Evolutionary conservation across 2,329 filamentous ascomycete genomes (phyloP), one percentile per base, ranked within the genome.

Genomic region (Coleophoma cylindrospora): DNA sequence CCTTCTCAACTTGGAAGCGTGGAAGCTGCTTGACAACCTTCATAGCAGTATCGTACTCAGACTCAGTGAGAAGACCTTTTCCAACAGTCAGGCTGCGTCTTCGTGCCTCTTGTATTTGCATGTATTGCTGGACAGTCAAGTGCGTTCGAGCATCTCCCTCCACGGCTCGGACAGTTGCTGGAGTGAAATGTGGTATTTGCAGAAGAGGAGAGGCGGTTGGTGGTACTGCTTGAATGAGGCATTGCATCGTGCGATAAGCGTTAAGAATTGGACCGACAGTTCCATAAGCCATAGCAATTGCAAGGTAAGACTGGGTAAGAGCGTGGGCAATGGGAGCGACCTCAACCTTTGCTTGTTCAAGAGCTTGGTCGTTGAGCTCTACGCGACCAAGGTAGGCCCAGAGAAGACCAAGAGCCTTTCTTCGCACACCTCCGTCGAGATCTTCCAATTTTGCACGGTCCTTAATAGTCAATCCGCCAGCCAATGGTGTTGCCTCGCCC

Each of bases 321-420:
- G 83, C 80, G 53, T 91, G 83, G 27, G 92, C 94, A 54, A 94
- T 87, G 15, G 92, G 91, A 17, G 89, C 91, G 54, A 94, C 83
- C 67, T 94, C 86, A 66, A 87, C 91, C 73, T 97, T 99, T 68
- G 91, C 84, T 66, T 84, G 84, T 62, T 95, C 86, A 48, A 96
- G 76, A 33, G 79, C 76, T 48, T 80, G 69, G 62, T 96, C 91
- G 40, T 87, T 86, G 21, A 99, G 80, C 62, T 96, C 89, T 49
- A 95, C 76, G 43, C 94, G 87, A 53, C 89, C 89, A 44, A 97
- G 80, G 67, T 99, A 97, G 40, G 94, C 91, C 94, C 95, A 99
- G 14, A 99, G 76, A 50, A 99, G 77, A 46, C 87, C 89, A 41
- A 97, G 76, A 8, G 90, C 86, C 76, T 97, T 97, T 63, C 94